Conservation (phyloP, 768 basidiomycete genomes). For the Rhizopogon roseolus region DNA sequence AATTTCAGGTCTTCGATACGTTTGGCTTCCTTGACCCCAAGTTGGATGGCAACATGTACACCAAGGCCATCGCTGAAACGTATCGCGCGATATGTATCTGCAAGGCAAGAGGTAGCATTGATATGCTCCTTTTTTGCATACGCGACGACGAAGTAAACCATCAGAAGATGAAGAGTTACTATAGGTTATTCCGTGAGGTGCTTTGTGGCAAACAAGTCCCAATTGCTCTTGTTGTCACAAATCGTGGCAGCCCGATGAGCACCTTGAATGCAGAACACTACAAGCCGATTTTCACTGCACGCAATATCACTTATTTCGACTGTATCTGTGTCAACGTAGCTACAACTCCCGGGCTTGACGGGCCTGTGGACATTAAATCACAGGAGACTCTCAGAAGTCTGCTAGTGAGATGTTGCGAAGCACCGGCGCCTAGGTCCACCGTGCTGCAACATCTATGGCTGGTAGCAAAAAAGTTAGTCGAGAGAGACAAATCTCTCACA, state of each 20-base stretch:
- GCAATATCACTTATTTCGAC: not conserved
- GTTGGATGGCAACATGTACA: constrained; percentile 6
- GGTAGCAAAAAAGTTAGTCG: not conserved
- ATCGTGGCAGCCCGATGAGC: constrained; percentile 18
- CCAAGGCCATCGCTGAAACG: constrained; percentile 22
- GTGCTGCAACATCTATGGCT: not conserved
- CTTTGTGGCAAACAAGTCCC: constrained; percentile 33
- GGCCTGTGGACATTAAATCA: not conserved
- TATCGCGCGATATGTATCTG: constrained; percentile 30
- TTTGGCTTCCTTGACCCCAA: constrained; percentile 26
- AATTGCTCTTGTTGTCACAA: constrained; percentile 33
- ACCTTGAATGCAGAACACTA: not conserved
- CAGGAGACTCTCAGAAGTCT: not conserved
- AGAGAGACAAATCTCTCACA: not conserved
- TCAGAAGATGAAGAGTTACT: constrained; percentile 25
- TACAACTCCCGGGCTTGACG: not conserved
- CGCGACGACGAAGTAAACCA: constrained; percentile 32
- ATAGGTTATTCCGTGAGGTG: constrained; percentile 31
- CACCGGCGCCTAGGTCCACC: not conserved
- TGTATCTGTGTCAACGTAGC: not conserved
- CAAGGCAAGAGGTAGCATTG: constrained; percentile 24
- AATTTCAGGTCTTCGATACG: constrained; percentile 29
- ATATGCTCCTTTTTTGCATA: constrained; percentile 35
- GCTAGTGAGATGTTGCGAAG: not conserved
- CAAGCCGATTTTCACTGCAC: not conserved